Evolutionary conservation across 2,329 filamentous ascomycete genomes (phyloP), one percentile per base, ranked within the genome.

Genomic region (Fusarium sp.): DNA sequence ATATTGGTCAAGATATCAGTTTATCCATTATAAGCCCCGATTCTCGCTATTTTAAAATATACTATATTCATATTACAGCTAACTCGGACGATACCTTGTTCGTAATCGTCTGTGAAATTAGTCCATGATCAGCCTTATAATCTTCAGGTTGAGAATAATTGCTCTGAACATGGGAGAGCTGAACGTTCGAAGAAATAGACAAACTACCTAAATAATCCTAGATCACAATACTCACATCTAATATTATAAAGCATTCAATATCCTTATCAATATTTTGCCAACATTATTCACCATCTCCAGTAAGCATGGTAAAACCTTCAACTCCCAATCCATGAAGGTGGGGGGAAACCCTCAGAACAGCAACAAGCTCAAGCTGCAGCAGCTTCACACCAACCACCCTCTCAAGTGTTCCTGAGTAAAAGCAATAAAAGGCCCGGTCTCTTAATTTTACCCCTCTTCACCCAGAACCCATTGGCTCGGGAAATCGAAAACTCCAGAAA

Each of bases 341-440:
- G 59, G 40, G 46, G 13, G 28, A 9, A 13, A 41, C 24, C 26
- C 26, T 40, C 20, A 33, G 20, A 54, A 48, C 40, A 47, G 26
- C 35, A 19, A 17, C 7, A 37, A 53, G 48, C n/a, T 11, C 41
- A 28, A 37, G 53, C 45, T 47, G 46, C 22, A 32, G 39, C 41
- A 62, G 54, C 50, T 62, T 66, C 57, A 63, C 37, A 45, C 37
- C 14, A 43, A 43, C 32, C 32, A 20, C 17, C 26, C 13, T 45
- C 40, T 32, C 35, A 46, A 41, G 8, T 40, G 48, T 46, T 62
- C 28, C 35, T 69, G 62, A 57, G 37, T 28, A 1, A 41, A 40
- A 45, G 35, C 14, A 22, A 17, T 7, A 51, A 59, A 67, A 58
- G 53, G 39, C 7, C 17, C 41, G 33, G 33, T 53, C 47, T 53